phyloP scores from a whole-genome alignment of 805 yeast species.

The Citeromyces matritensis region DNA sequence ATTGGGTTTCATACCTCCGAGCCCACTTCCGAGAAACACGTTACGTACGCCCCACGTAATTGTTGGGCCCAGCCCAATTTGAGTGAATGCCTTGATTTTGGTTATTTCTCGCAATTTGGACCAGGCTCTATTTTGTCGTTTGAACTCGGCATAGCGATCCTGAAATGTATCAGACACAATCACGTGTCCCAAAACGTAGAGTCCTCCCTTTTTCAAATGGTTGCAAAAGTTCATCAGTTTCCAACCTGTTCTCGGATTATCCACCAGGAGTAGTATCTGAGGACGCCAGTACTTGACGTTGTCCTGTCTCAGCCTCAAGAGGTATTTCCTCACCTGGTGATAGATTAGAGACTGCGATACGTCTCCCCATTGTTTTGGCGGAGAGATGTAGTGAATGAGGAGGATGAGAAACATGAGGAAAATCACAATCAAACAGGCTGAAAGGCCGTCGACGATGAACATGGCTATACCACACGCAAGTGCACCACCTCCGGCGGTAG shows the following conservation, averaged over 20 bases:
- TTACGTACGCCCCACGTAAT: conserved; percentile 93
- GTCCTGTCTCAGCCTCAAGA: conserved; percentile 70
- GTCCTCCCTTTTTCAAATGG: conserved; percentile 88
- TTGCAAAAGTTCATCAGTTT: conserved; percentile 85
- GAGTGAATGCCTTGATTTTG: conserved; percentile 85
- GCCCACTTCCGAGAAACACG: conserved; percentile 81
- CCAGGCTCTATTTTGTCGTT: conserved; percentile 73
- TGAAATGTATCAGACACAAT: conserved; percentile 52
- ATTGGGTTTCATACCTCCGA: conserved; percentile 98
- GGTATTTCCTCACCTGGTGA: conserved; percentile 90
- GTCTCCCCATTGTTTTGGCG: conserved; percentile 97
- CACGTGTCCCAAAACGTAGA: conserved; percentile 87
- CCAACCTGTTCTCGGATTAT: conserved; percentile 89
- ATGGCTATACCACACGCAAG: conserved; percentile 61
- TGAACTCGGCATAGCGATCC: conserved; percentile 50
- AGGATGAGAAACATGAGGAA: conserved; percentile 54
- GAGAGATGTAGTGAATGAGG: conserved; percentile 77
- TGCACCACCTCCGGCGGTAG: conserved; percentile 72
- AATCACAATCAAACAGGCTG: conserved; percentile 65
- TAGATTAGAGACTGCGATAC: conserved; percentile 90
- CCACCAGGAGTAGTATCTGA: conserved; percentile 76
- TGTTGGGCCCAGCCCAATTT: conserved; percentile 75
- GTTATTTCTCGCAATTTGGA: conserved; percentile 61
- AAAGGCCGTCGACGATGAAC: conserved; percentile 87
- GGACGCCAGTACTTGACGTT: conserved; percentile 99